phyloP scores from a whole-genome alignment of 2,329 filamentous ascomycete species.

The Gnomoniopsis sp. region DNA sequence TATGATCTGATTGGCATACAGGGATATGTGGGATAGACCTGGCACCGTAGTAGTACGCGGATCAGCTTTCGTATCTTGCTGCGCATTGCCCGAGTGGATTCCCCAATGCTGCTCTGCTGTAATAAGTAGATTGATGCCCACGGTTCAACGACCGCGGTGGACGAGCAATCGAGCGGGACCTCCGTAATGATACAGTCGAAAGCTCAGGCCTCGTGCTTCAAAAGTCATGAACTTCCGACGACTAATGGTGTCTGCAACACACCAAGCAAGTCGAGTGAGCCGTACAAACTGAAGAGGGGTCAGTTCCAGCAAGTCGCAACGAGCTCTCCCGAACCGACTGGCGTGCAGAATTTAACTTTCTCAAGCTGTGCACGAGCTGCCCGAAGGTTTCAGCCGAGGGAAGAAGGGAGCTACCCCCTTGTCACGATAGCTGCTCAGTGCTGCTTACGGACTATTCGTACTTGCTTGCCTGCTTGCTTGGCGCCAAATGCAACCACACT shows the following conservation, averaged over 20 bases:
- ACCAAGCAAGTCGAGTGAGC: neutral
- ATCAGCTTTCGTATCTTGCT: neutral
- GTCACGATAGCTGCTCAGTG: neutral
- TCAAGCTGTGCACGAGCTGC: neutral
- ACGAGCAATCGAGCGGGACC: neutral
- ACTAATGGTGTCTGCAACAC: neutral
- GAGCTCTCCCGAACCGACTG: neutral
- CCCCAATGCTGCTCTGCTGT: neutral
- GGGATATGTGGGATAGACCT: no score
- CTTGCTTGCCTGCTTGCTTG: neutral
- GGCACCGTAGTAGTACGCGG: no score
- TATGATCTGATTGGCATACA: no score
- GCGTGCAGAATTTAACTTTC: neutral
- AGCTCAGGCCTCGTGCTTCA: neutral
- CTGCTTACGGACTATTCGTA: neutral
- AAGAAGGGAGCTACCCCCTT: neutral
- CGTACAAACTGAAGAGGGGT: neutral
- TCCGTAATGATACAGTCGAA: neutral
- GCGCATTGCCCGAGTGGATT: neutral
- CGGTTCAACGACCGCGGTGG: neutral
- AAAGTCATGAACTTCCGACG: neutral
- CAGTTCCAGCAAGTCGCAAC: neutral
- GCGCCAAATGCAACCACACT: slow-evolving; percentile 10
- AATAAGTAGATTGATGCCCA: neutral
- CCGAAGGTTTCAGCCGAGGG: slow-evolving; percentile 13